Evolutionary conservation across 306 rosid species (phyloP), one percentile per base, ranked within the genome.

Genomic region (Phaseolus lunatus): DNA sequence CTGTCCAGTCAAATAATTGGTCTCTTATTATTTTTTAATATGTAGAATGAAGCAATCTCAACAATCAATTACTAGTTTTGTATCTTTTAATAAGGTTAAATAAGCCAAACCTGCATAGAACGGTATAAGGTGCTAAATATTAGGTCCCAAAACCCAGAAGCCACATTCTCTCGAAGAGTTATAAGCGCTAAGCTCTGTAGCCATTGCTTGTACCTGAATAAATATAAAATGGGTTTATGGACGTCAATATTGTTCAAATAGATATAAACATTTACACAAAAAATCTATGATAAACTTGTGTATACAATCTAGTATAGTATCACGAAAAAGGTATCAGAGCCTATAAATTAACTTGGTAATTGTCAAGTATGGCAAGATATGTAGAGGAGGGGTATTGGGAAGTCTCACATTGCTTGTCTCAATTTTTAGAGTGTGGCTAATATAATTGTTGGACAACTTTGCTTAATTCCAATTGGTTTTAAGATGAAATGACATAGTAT

Each of bases 71-170:
- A 59, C 44, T 22, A 52, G 24, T 27, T 52, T 73, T 22, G 27
- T 22, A 75, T 24, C 8, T 39, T 75, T 58, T 77, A 35, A 15
- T 19, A 20, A 75, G 67, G 31, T 19, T 54, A 83, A 72, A 49
- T 18, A 61, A 73, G 66, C 14, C 57, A 79, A 65, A 92, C 97
- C 97, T 92, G 96, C 26, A 90, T 90, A 63, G 87, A 87, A 22
- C 92, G 96, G 49, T 86, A 92, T 26, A 92, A 85, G 65, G 82
- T 71, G 79, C 39, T 70, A 71, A 92, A 92, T 78, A 89, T 89
- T 82, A 87, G 50, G 84, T 48, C 85, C 97, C 92, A 92, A 2
- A 92, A 56, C 49, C 93, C 97, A 87, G 81, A 67, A 72, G 90
- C 91, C 81, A 81, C 80, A 77, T 96, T 92, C 81, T 92, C 91